These are phyloP conservation scores for Raffaelea ambrosiae DNA, from an alignment of 2,329 filamentous ascomycete genomes.

Conservation along the genomic window DNA sequence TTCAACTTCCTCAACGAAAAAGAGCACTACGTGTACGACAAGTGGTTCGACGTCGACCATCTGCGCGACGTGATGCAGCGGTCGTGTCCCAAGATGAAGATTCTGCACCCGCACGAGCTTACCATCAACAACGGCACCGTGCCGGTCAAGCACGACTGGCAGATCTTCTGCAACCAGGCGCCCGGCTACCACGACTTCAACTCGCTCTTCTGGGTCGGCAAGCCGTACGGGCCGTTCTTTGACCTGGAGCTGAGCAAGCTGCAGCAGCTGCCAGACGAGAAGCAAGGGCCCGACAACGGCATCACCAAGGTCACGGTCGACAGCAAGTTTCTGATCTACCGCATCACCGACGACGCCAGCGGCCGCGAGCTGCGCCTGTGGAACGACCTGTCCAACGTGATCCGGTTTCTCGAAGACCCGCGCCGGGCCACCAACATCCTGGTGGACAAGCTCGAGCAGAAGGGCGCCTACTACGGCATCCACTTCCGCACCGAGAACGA, in stretches of 20 bases:
- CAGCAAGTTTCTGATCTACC: conserved; percentile 19
- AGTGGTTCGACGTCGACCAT: conserved; percentile 21
- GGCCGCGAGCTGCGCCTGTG: conserved; percentile 19
- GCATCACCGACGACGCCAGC: conserved; percentile 22
- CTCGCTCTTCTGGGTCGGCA: conserved; percentile 17
- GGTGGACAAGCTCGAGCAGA: conserved; percentile 9
- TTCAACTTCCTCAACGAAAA: conserved; percentile 19
- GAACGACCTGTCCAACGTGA: conserved; percentile 19
- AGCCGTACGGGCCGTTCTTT: conserved; percentile 17
- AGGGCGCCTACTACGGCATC: conserved; percentile 14
- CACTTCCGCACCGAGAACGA: conserved; percentile 23
- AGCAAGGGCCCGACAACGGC: conserved; percentile 10
- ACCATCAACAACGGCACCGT: conserved; percentile 1
- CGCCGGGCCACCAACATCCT: conserved; percentile 15
- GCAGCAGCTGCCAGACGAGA: conserved; percentile 4
- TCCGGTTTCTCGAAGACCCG: conserved; percentile 18
- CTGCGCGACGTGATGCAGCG: conserved; percentile 11
- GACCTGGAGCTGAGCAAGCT: conserved; percentile 10
- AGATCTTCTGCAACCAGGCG: conserved; percentile 13
- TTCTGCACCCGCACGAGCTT: conserved; percentile 16
- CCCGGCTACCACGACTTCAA: conserved; percentile 13
- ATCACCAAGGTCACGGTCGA: conserved; percentile 18
- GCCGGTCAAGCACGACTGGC: conserved; percentile 15
- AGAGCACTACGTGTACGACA: conserved; percentile 17
- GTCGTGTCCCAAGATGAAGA: conserved; percentile 19